Percentiles rank a stretch among this genome's conserved stretches.
phyloP scores from a whole-genome alignment of 352 stramenopile species.

The Achlya hypogyna region DNA sequence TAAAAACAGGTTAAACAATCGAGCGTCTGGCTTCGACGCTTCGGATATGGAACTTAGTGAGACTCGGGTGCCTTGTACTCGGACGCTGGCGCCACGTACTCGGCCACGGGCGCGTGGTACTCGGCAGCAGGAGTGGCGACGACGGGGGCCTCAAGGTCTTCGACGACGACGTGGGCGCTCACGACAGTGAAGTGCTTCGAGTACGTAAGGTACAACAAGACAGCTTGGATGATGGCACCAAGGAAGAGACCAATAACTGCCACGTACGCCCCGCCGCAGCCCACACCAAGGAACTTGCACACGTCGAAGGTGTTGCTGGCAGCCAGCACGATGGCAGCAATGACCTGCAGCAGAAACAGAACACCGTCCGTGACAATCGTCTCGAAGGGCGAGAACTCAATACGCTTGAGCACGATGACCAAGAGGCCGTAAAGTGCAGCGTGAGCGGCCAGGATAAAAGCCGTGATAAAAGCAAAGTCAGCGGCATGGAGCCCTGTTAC shows the following conservation, averaged over 20 bases:
- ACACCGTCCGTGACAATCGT: not conserved
- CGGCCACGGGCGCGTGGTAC: too few relatives aligned
- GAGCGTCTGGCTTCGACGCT: too few relatives aligned
- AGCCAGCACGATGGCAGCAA: not conserved
- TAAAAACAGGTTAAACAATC: too few relatives aligned
- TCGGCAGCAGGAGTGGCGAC: too few relatives aligned
- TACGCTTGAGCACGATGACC: not conserved
- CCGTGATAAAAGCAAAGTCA: constrained; percentile 6
- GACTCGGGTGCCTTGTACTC: not conserved
- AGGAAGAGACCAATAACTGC: not conserved
- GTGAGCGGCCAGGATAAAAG: not conserved
- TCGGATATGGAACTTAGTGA: too few relatives aligned
- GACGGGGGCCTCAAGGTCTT: not conserved
- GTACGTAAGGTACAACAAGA: not conserved
- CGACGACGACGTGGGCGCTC: not conserved
- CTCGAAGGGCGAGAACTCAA: not conserved
- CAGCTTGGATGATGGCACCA: constrained; percentile 1
- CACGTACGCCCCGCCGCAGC: not conserved
- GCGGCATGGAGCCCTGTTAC: not conserved
- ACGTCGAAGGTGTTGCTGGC: not conserved
- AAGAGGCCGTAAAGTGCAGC: not conserved
- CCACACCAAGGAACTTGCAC: not conserved
- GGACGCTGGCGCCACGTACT: not conserved
- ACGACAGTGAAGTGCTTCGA: not conserved
- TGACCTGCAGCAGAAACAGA: not conserved